A percentile compares a stretch with the other conserved stretches of the same genome.
Evolutionary conservation across 179 eudicot species (phyloP).

Genomic region (Heliamphora pulchella): DNA sequence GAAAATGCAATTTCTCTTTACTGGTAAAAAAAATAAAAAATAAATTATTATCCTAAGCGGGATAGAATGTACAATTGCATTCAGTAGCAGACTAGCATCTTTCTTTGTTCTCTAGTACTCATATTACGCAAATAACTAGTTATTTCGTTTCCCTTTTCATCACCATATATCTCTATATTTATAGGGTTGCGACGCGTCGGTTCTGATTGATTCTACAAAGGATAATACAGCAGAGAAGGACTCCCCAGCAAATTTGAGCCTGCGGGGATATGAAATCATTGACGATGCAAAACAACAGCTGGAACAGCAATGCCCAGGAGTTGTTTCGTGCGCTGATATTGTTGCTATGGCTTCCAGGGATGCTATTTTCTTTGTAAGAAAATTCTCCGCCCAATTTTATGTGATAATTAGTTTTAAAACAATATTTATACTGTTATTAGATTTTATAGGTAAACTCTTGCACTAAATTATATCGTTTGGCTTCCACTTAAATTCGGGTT

Average conservation of each 20-base stretch:
- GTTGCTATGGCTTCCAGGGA: constrained; percentile 83
- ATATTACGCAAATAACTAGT: neutral
- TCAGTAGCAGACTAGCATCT: too few species aligned
- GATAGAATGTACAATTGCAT: too few species aligned
- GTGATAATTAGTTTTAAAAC: too few species aligned
- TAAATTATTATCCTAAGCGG: too few species aligned
- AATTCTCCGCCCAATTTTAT: too few species aligned
- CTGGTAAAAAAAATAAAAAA: too few species aligned
- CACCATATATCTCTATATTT: neutral
- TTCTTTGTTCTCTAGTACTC: too few species aligned
- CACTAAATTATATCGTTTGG: too few species aligned
- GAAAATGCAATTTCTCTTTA: too few species aligned
- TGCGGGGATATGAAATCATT: constrained; percentile 67
- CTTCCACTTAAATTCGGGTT: too few species aligned
- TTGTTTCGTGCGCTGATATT: constrained; percentile 84
- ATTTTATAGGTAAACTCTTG: too few species aligned
- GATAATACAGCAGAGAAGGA: constrained; percentile 84
- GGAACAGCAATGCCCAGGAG: constrained; percentile 69
- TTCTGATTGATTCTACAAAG: constrained; percentile 67
- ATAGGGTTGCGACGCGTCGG: constrained; percentile 87
- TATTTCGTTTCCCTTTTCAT: neutral
- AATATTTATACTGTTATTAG: too few species aligned
- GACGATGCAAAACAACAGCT: constrained; percentile 51
- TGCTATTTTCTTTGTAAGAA: constrained; percentile 69
- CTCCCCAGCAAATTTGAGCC: constrained; percentile 78